Conservation (phyloP, 2,329 filamentous ascomycete genomes). For the Lojkania enalia region DNA sequence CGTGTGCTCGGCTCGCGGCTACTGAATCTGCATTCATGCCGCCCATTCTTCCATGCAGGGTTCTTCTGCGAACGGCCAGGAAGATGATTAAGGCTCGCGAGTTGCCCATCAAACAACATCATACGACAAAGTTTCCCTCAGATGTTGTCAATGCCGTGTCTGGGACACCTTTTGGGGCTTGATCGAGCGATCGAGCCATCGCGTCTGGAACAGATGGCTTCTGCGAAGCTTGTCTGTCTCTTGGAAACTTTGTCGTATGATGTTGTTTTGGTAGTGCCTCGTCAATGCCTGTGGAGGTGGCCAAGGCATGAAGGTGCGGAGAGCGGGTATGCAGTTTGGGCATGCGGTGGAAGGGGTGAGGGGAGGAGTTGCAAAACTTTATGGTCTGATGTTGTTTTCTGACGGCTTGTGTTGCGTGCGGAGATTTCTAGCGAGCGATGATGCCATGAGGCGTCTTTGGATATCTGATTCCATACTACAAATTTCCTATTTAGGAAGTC, state of each 20-base stretch:
- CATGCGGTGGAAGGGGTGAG: constrained; percentile 6
- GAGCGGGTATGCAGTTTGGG: constrained; percentile 15
- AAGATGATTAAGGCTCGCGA: constrained; percentile 17
- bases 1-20: constrained; percentile 10
- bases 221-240: constrained; percentile 17
- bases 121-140: constrained; percentile 44
- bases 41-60: neutral
- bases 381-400: constrained; percentile 18
- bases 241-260: constrained; percentile 25
- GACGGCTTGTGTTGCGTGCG: constrained; percentile 1
- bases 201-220: neutral
- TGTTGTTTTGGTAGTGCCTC: constrained; percentile 14
- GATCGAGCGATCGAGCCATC: constrained; percentile 5
- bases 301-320: constrained; percentile 10
- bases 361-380: constrained; percentile 20
- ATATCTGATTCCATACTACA: constrained; percentile 6
- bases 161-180: constrained; percentile 18
- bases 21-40: neutral
- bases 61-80: constrained; percentile 5
- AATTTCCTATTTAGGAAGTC: constrained; percentile 10
- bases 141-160: constrained; percentile 18
- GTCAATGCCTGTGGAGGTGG: neutral
- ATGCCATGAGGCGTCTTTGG: constrained; percentile 3
- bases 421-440: neutral
- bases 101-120: constrained; percentile 37